These are phyloP conservation scores for Solanum tarijense DNA, from an alignment of 257 asterid genomes.

Conservation along the genomic window DNA sequence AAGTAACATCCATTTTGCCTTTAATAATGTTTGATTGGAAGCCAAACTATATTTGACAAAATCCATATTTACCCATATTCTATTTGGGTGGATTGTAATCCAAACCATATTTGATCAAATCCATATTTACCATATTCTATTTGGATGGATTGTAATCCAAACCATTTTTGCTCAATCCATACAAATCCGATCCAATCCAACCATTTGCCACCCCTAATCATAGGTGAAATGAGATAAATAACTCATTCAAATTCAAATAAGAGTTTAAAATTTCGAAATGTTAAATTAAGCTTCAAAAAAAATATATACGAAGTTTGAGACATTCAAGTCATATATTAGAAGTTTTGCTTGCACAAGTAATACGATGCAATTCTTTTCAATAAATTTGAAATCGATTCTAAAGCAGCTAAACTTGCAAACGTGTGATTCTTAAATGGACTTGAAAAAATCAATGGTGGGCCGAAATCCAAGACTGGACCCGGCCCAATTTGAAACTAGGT, in stretches of 20 bases:
- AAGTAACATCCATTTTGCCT: background rate
- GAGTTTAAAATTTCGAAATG: background rate
- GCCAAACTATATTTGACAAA: background rate
- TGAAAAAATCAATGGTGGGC: background rate
- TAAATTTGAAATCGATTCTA: background rate
- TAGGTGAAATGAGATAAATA: background rate
- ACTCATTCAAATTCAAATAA: background rate
- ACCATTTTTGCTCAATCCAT: too few species aligned
- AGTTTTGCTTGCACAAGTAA: background rate
- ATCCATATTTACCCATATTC: too few species aligned
- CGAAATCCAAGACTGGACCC: background rate
- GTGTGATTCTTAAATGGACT: background rate
- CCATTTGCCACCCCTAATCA: too few species aligned
- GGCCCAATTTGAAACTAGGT: background rate
- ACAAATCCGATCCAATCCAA: too few species aligned
- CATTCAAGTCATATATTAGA: rapidly evolving
- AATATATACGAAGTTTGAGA: background rate
- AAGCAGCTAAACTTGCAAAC: background rate
- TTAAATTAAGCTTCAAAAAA: background rate
- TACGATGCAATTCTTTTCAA: background rate
- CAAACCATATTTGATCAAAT: too few species aligned
- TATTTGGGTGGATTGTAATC: too few species aligned
- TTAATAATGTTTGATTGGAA: background rate
- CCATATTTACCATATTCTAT: too few species aligned
- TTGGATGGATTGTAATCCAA: too few species aligned